These are phyloP conservation scores for Colletotrichum sp. DNA, from an alignment of 2,329 filamentous ascomycete species.

Conservation along the genomic window DNA sequence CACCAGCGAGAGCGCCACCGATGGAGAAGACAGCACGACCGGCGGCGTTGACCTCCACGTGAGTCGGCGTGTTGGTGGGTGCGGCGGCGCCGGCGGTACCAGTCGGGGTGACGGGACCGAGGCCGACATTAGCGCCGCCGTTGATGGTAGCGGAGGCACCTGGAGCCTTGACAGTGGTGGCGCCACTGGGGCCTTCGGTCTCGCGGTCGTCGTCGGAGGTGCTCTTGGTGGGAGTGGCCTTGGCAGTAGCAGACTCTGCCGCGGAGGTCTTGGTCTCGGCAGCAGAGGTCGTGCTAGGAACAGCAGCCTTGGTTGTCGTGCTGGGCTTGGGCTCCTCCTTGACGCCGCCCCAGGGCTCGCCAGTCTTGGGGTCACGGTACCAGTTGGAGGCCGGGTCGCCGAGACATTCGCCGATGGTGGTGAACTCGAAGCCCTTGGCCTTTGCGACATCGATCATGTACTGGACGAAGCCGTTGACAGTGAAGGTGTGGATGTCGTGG, in stretches of 20 bases:
- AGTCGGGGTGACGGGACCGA: background rate
- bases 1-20: background rate
- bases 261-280: background rate
- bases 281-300: background rate
- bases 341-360: background rate
- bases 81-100: background rate
- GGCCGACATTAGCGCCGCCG: slow-evolving; percentile 4
- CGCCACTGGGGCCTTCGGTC: background rate
- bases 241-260: background rate
- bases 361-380: slow-evolving; percentile 44
- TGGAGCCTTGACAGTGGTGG: background rate
- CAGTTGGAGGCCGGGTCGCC: slow-evolving; percentile 49
- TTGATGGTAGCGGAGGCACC: background rate
- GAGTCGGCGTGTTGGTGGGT: background rate
- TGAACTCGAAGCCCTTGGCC: slow-evolving; percentile 44
- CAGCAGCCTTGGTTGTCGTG: background rate
- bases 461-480: slow-evolving; percentile 46
- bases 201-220: background rate
- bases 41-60: slow-evolving; percentile 8
- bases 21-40: slow-evolving; percentile 4
- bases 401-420: slow-evolving; percentile 53
- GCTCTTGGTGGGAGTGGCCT: background rate
- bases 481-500: slow-evolving; percentile 52
- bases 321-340: slow-evolving; percentile 16
- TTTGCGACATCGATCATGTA: slow-evolving; percentile 48